Conservation (phyloP, 2,329 filamentous ascomycete genomes). For the Aspergillus novofumigatus region DNA sequence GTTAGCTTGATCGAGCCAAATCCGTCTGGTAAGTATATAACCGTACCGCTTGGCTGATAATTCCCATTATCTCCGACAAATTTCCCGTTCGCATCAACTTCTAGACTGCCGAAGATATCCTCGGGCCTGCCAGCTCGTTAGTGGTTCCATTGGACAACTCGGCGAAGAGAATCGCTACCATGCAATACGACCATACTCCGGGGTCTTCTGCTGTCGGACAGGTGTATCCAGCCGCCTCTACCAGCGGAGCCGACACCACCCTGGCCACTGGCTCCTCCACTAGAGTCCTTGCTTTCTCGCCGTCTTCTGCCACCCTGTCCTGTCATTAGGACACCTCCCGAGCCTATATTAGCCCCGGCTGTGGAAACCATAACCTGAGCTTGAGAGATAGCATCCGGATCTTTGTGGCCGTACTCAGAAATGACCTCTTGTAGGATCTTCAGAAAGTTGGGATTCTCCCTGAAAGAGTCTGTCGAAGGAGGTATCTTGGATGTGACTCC, state of each 20-base stretch:
- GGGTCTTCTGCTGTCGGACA: constrained; percentile 59
- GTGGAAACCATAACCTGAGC: constrained; percentile 58
- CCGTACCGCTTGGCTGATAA: constrained; percentile 55
- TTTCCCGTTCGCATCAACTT: constrained; percentile 55
- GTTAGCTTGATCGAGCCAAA: background rate
- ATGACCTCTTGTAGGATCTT: constrained; percentile 55
- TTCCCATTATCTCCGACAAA: constrained; percentile 54
- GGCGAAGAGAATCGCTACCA: constrained; percentile 35
- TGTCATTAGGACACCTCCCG: constrained; percentile 48
- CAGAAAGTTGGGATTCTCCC: constrained; percentile 54
- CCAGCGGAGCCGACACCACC: constrained; percentile 56
- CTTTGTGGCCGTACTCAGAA: constrained; percentile 49
- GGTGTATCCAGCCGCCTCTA: constrained; percentile 59
- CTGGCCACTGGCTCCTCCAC: constrained; percentile 55
- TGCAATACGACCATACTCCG: constrained; percentile 61
- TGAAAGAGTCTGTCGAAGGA: constrained; percentile 53
- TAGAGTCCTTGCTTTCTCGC: constrained; percentile 42
- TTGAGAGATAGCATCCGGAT: constrained; percentile 55
- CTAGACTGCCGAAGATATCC: constrained; percentile 62
- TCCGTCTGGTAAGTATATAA: background rate
- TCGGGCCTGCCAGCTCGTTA: constrained; percentile 45
- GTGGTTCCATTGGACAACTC: background rate
- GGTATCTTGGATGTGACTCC: constrained; percentile 53
- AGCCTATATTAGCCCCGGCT: constrained; percentile 51
- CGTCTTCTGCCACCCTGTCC: constrained; percentile 27